phyloP scores from a whole-genome alignment of 2,329 filamentous ascomycete genomes.

The Neophaeococcomyces aloes region DNA sequence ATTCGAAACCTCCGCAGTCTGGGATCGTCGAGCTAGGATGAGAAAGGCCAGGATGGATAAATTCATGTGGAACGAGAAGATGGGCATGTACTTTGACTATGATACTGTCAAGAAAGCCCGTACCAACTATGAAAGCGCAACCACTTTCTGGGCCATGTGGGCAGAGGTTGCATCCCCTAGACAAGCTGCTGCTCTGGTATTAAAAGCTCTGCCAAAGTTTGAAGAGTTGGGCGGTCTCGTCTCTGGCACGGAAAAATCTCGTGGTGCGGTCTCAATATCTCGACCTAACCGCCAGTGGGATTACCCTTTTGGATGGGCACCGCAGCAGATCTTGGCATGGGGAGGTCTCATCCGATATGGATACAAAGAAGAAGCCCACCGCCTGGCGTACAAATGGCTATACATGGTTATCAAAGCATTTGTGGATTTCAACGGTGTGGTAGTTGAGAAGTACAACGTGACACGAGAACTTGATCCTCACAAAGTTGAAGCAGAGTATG shows the following conservation, averaged over 20 bases:
- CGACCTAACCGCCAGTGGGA: slow-evolving; percentile 97
- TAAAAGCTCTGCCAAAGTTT: slow-evolving; percentile 71
- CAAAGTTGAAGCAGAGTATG: slow-evolving; percentile 91
- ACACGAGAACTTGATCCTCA: slow-evolving; percentile 83
- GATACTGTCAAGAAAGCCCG: slow-evolving; percentile 72
- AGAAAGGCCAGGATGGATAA: slow-evolving; percentile 82
- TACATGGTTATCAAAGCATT: slow-evolving; percentile 99
- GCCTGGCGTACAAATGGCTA: slow-evolving; percentile 89
- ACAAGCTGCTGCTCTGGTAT: slow-evolving; percentile 75
- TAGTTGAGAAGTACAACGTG: slow-evolving; percentile 98
- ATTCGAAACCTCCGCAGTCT: slow-evolving; percentile 70
- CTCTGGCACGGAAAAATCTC: slow-evolving; percentile 80
- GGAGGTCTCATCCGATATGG: slow-evolving; percentile 84
- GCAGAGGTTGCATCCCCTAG: slow-evolving; percentile 74
- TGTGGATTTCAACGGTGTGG: slow-evolving; percentile 95
- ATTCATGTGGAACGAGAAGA: slow-evolving; percentile 82
- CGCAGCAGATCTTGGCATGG: slow-evolving; percentile 97
- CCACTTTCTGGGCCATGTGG: slow-evolving; percentile 97
- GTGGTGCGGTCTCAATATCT: slow-evolving; percentile 66
- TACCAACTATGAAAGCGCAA: slow-evolving; percentile 77
- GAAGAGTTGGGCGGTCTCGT: slow-evolving; percentile 80
- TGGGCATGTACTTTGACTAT: slow-evolving; percentile 98
- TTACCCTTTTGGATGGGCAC: slow-evolving; percentile 95
- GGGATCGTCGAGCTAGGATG: slow-evolving; percentile 79
- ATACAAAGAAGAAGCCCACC: slow-evolving; percentile 79